Evolutionary conservation across 2,329 filamentous ascomycete species (phyloP).

Genomic region (Cryphonectria parasitica): DNA sequence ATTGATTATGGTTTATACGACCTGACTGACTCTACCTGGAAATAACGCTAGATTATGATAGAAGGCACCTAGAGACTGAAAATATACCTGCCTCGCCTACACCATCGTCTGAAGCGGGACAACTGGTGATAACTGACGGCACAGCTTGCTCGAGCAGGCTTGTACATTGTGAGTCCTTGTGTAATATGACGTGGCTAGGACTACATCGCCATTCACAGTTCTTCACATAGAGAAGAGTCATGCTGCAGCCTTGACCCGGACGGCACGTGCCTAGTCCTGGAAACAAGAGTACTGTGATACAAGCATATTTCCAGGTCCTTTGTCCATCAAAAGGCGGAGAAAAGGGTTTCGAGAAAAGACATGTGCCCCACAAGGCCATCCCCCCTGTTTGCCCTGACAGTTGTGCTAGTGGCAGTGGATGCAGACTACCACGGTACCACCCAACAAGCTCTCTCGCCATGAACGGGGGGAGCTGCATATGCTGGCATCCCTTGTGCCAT

Average conservation of each 20-base stretch:
- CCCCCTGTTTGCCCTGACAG: not conserved
- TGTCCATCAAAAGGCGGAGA: not conserved
- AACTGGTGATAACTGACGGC: not conserved
- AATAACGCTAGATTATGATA: conserved; percentile 1
- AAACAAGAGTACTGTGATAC: conserved; percentile 8
- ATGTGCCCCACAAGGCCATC: not conserved
- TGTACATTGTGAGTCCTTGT: not conserved
- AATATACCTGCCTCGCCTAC: conserved; percentile 11
- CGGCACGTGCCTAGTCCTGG: conserved; percentile 3
- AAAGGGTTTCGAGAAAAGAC: not conserved
- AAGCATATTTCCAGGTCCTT: not conserved
- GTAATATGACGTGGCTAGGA: not conserved
- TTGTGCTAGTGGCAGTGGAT: not conserved
- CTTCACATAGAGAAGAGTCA: not conserved
- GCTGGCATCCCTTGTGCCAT: not conserved
- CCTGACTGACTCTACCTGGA: conserved; percentile 6
- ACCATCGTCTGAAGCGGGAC: not conserved
- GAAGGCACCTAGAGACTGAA: conserved; percentile 21
- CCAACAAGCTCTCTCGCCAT: not conserved
- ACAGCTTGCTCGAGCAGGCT: not conserved
- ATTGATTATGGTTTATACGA: conserved; percentile 13
- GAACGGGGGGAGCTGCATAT: not conserved
- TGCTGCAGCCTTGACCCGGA: conserved; percentile 14
- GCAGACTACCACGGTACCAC: not conserved
- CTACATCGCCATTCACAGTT: not conserved